Evolutionary conservation across 2,329 filamentous ascomycete genomes (phyloP).

Genomic region (Thielaviopsis ethacetica): DNA sequence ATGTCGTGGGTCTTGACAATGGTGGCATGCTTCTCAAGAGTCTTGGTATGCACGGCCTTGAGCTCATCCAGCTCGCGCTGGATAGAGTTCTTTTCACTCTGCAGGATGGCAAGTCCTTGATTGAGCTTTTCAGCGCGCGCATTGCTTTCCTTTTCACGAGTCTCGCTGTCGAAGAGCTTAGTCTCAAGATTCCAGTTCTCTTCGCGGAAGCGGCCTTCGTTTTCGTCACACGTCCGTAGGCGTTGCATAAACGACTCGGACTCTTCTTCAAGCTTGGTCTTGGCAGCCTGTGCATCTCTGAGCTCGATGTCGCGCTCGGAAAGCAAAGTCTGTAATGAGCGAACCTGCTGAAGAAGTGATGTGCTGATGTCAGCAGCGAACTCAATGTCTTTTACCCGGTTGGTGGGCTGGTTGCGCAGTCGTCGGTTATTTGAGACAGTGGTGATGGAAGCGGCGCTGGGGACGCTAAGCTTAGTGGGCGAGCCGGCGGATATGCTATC

Average conservation of each 20-base stretch:
- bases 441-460: constrained; percentile 18
- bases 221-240: constrained; percentile 73
- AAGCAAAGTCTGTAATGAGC: constrained; percentile 71
- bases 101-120: constrained; percentile 51
- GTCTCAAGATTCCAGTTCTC: constrained; percentile 98
- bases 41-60: constrained; percentile 60
- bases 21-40: constrained; percentile 64
- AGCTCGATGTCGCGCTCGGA: constrained; percentile 78
- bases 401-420: constrained; percentile 76
- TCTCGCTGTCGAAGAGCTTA: constrained; percentile 67
- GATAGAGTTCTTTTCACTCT: constrained; percentile 57
- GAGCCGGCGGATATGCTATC: constrained; percentile 72
- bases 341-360: constrained; percentile 82
- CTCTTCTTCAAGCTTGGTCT: constrained; percentile 72
- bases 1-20: constrained; percentile 73
- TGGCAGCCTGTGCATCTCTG: constrained; percentile 42
- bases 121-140: constrained; percentile 73
- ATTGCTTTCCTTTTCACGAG: constrained; percentile 55
- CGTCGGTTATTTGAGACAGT: constrained; percentile 44
- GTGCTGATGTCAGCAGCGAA: constrained; percentile 98
- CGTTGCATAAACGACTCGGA: constrained; percentile 64
- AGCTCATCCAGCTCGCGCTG: constrained; percentile 87
- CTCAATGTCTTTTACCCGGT: constrained; percentile 85
- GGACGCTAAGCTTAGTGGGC: constrained; percentile 75
- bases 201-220: constrained; percentile 90